Base-by-base conservation (phyloP, 768 basidiomycete species). In the Fomitopsis pulvina region DNA sequence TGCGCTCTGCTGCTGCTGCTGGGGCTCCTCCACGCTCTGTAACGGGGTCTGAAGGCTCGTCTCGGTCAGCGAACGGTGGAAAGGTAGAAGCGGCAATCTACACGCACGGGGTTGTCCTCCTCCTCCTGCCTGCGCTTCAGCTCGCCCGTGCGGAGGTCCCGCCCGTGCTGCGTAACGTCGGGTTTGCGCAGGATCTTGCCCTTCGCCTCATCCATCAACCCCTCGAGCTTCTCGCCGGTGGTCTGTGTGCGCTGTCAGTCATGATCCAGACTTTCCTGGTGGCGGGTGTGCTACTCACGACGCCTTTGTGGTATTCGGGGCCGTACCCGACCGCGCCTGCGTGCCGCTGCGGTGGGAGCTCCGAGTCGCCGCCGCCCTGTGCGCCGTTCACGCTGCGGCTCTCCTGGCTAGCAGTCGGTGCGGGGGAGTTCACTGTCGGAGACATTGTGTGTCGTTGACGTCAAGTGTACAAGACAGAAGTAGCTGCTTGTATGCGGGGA, bases 321-420 rank as follows among this genome's bases (percentile, higher is more conserved):
- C 72, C 72, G 12, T 66, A 52, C n/a, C 75, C 73, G 4, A 68
- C 62, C 0, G 68, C 64, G 10, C 75, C 75, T 0, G 73, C 70
- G 46, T 77, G 75, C 40, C 54, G 55, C 54, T 76, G 73, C 20
- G 62, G 63, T 1, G 74, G 71, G 47, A 68, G 63, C 12, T 38
- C 38, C n/a, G n/a, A n/a, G 27, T 28, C 28, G 9, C 37, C n/a
- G 24, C 37, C 47, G 20, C 25, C 20, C 27, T 48, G 37, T 4
- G 37, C 32, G 46, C 20, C 32, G 46, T 3, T 30, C 6, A 11
- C 9, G 43, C 10, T 16, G 18, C 9, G 8, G 41, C 41, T 12
- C 10, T 45, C 26, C 25, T 27, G n/a, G 43, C 25, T 25, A 14
- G 22, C 47, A 12, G 38, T 24, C 24, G 47, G 34, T 20, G 45